Base-by-base conservation (phyloP, 2,329 filamentous ascomycete species). In the Didymella keratinophila region DNA sequence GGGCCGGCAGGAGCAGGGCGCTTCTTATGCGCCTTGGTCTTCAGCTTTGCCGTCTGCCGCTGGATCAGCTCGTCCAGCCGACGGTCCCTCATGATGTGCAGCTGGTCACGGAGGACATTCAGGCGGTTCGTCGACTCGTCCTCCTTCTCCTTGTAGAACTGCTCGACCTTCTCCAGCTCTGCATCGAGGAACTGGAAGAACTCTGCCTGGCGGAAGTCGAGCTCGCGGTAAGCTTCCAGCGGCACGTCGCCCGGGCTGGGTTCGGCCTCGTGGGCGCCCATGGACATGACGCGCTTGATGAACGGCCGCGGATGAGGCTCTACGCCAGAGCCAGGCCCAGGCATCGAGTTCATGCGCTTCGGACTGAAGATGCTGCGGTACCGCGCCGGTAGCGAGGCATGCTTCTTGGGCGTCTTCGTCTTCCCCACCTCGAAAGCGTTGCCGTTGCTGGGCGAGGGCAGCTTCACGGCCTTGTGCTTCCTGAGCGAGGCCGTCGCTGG, bases 41-140 rank as follows among this genome's bases (percentile, higher is more conserved):
- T 74, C 30, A 74, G 65, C 63, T 78, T 75, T 14, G 71, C 68
- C 7, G 63, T 60, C 62, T 80, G 79, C n/a, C 76, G 73, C 28
- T 83, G 77, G 56, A 92, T 81, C 10, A 87, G 73, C 71, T 97
- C 92, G 51, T 89, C 84, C 27, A 92, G 84, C 21, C 94, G 87
- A 14, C 90, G 86, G 73, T 96, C 92, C 43, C 93, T 86, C 92
- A 98, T 97, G 68, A 96, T 90, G 72, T 96, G 93, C 30, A 99
- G 83, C 74, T 99, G 95, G 50, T 93, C 87, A 41, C 91, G 86
- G 45, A 99, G 81, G 4, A 89, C 76, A 0, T 81, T 79, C 23
- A 97, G 80, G 2, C 93, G 86, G 53, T 88, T 80, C 0, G 87
- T 89, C 0, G 94, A 92, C 72, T 97, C 92, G 27, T 91, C 85